A percentile compares a stretch with the other conserved stretches of the same genome.
phyloP scores from a whole-genome alignment of 1,284 basidiomycete species.

The Phylloboletellus chloephorus region DNA sequence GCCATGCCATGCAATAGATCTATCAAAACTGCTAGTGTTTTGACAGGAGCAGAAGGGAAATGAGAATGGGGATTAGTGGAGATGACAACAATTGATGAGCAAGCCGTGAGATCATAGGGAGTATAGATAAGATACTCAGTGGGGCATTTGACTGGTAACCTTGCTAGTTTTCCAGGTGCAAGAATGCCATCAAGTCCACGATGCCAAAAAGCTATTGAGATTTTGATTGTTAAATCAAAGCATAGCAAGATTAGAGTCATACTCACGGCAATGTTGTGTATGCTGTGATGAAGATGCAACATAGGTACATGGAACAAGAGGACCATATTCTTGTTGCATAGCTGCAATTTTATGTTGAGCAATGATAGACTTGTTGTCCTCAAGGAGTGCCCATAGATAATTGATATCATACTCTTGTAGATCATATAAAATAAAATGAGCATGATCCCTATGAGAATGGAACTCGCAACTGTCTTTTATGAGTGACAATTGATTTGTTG shows the following conservation, averaged over 20 bases:
- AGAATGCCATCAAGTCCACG: conserved; percentile 12
- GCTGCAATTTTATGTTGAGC: background rate
- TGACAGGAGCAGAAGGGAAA: conserved; percentile 9
- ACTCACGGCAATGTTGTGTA: conserved; percentile 16
- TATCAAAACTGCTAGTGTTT: conserved; percentile 15
- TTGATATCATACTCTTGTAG: conserved; percentile 21
- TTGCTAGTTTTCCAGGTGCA: conserved; percentile 6
- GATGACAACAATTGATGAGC: conserved; percentile 16
- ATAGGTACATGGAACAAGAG: conserved; percentile 4
- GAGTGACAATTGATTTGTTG: background rate
- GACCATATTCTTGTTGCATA: conserved; percentile 1
- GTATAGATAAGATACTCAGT: conserved; percentile 19
- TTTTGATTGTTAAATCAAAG: background rate
- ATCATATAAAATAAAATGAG: conserved; percentile 19
- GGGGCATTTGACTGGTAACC: conserved; percentile 7
- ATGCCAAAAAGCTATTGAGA: conserved; percentile 23
- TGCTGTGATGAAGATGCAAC: conserved; percentile 16
- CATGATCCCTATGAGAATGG: conserved; percentile 4
- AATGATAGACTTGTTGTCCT: background rate
- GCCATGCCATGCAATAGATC: conserved; percentile 1
- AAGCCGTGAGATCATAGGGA: conserved; percentile 17
- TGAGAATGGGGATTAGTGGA: conserved; percentile 18
- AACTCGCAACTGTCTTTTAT: conserved; percentile 4
- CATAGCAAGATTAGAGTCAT: background rate
- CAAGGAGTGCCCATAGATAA: background rate